A percentile compares a stretch with the other conserved stretches of the same genome.
Evolutionary conservation across 2,329 filamentous ascomycete genomes (phyloP).

Genomic region (Phyllosticta citribraziliensis): DNA sequence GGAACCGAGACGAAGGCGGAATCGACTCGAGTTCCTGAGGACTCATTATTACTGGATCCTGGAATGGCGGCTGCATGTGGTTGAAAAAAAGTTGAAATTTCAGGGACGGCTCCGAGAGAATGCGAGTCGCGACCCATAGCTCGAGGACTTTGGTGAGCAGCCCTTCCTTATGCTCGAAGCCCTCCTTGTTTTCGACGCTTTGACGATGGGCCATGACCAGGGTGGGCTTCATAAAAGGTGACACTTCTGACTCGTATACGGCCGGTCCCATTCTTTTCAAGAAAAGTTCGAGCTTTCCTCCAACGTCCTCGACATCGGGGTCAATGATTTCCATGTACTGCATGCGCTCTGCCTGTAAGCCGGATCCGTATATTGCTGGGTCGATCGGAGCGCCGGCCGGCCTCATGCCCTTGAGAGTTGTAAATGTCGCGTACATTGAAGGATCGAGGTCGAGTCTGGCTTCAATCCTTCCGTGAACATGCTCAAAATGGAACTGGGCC

Average conservation of each 20-base stretch:
- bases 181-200: conserved; percentile 19
- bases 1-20: conserved; percentile 1
- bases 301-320: conserved; percentile 39
- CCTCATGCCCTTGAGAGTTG: conserved; percentile 27
- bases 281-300: conserved; percentile 44
- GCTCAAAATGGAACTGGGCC: conserved; percentile 38
- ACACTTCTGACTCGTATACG: conserved; percentile 41
- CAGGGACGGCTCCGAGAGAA: conserved; percentile 41
- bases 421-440: conserved; percentile 40
- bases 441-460: conserved; percentile 37
- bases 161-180: conserved; percentile 23
- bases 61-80: conserved; percentile 25
- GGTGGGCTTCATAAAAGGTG: conserved; percentile 42
- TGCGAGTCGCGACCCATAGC: conserved; percentile 46
- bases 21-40: conserved; percentile 4
- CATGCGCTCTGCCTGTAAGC: conserved; percentile 5
- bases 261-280: conserved; percentile 38
- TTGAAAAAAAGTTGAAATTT: conserved; percentile 42
- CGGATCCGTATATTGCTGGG: conserved; percentile 23
- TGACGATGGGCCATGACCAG: conserved; percentile 27
- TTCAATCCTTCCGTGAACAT: conserved; percentile 43
- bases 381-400: conserved; percentile 25
- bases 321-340: conserved; percentile 36
- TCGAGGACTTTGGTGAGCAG: conserved; percentile 44
- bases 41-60: conserved; percentile 21